A percentile compares a stretch with the other conserved stretches of the same genome.
Conservation (phyloP, 495 filamentous ascomycete genomes). For the Parathielavia hyrcaniae region DNA sequence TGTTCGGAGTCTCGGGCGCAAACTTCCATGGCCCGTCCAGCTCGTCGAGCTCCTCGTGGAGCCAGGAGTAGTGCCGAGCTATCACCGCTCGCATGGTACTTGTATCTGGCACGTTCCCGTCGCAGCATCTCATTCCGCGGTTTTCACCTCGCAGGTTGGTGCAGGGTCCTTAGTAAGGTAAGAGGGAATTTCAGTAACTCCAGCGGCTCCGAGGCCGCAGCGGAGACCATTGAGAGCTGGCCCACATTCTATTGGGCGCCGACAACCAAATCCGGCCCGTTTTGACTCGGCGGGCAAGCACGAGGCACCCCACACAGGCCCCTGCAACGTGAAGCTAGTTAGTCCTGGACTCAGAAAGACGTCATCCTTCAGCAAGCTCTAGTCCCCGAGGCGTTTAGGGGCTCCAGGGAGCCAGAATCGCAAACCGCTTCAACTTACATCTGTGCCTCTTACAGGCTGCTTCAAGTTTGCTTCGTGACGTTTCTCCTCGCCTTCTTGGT, state of each 20-base stretch:
- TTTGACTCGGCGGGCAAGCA: conserved; percentile 19
- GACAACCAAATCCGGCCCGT: conserved; percentile 30
- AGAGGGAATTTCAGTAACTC: conserved; percentile 10
- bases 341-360: conserved; percentile 27
- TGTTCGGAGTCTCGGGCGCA: too few species aligned
- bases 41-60: too few species aligned
- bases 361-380: conserved; percentile 24
- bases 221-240: conserved; percentile 19
- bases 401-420: conserved; percentile 1
- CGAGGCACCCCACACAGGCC: conserved; percentile 6
- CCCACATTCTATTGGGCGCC: conserved; percentile 24
- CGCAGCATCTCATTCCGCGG: conserved; percentile 11
- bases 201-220: conserved; percentile 7
- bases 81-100: too few species aligned
- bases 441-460: conserved; percentile 12
- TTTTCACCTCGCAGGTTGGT: background rate
- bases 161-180: background rate
- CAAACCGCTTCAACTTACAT: conserved; percentile 14
- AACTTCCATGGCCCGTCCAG: too few species aligned
- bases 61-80: too few species aligned
- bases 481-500: conserved; percentile 44
- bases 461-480: conserved; percentile 40
- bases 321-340: conserved; percentile 13
- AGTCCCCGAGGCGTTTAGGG: conserved; percentile 12
- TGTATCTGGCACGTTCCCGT: too few species aligned